phyloP scores from a whole-genome alignment of 2,329 filamentous ascomycete species.

The Aspergillus phoenicis region DNA sequence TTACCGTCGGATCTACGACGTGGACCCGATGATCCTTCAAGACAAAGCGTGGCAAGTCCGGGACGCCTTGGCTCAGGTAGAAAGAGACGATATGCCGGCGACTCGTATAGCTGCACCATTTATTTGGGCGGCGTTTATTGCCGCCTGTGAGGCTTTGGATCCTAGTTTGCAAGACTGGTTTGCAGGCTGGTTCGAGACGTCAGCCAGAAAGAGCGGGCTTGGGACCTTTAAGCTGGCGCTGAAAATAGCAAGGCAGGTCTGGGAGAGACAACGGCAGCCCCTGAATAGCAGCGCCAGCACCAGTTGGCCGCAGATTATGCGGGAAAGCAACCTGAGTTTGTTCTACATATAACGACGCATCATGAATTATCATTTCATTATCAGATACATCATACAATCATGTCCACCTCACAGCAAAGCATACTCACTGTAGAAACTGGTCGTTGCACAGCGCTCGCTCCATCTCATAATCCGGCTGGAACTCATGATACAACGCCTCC shows the following conservation, averaged over 20 bases:
- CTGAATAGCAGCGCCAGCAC: neutral
- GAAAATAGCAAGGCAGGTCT: constrained; percentile 30
- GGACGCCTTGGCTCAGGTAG: constrained; percentile 41
- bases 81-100: constrained; percentile 35
- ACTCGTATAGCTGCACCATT: constrained; percentile 42
- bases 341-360: constrained; percentile 5
- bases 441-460: neutral
- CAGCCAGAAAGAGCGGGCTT: constrained; percentile 33
- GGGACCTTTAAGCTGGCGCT: constrained; percentile 34
- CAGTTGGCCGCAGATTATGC: constrained; percentile 11
- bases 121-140: constrained; percentile 50
- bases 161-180: constrained; percentile 41
- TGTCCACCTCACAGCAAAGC: neutral
- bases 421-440: neutral
- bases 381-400: neutral
- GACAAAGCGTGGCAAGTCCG: constrained; percentile 40
- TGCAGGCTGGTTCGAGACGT: constrained; percentile 36
- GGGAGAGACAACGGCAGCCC: constrained; percentile 29
- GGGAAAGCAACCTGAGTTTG: constrained; percentile 2
- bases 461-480: neutral
- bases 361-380: neutral
- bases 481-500: neutral
- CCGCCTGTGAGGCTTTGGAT: constrained; percentile 46
- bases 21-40: constrained; percentile 47
- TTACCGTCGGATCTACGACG: constrained; percentile 48